A percentile compares a stretch with the other conserved stretches of the same genome.
phyloP scores from a whole-genome alignment of 495 filamentous ascomycete genomes.

The Lophiotrema nucula region DNA sequence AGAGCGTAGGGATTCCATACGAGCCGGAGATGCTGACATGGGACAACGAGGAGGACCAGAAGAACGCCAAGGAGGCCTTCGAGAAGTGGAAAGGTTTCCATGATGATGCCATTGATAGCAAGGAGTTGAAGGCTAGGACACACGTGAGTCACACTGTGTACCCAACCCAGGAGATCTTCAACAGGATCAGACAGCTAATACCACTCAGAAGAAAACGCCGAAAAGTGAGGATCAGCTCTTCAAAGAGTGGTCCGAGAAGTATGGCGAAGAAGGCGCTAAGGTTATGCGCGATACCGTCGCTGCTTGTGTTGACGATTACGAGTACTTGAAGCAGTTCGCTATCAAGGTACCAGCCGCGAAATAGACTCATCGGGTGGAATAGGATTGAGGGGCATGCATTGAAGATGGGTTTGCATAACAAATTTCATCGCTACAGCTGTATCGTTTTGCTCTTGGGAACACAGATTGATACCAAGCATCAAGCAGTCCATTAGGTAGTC shows the following conservation, averaged over 20 bases:
- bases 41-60: slow-evolving; percentile 69
- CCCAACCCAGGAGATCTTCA: not conserved
- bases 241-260: slow-evolving; percentile 77
- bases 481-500: no score
- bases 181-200: not conserved
- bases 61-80: slow-evolving; percentile 65
- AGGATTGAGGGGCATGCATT: no score
- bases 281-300: slow-evolving; percentile 75
- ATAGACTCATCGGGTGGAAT: not conserved
- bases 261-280: slow-evolving; percentile 71
- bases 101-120: slow-evolving; percentile 84
- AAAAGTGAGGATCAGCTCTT: slow-evolving; percentile 72
- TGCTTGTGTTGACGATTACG: slow-evolving; percentile 78
- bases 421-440: not conserved
- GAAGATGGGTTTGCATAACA: no score
- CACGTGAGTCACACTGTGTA: slow-evolving; percentile 58
- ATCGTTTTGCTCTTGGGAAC: no score
- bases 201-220: slow-evolving; percentile 50
- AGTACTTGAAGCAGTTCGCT: slow-evolving; percentile 88
- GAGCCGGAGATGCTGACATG: slow-evolving; percentile 73
- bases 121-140: slow-evolving; percentile 63
- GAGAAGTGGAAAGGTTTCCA: slow-evolving; percentile 98
- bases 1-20: slow-evolving; percentile 72
- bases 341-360: slow-evolving; percentile 53
- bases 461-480: no score